Evolutionary conservation across 2,329 filamentous ascomycete genomes (phyloP).

Genomic region (Fusarium scirpi): DNA sequence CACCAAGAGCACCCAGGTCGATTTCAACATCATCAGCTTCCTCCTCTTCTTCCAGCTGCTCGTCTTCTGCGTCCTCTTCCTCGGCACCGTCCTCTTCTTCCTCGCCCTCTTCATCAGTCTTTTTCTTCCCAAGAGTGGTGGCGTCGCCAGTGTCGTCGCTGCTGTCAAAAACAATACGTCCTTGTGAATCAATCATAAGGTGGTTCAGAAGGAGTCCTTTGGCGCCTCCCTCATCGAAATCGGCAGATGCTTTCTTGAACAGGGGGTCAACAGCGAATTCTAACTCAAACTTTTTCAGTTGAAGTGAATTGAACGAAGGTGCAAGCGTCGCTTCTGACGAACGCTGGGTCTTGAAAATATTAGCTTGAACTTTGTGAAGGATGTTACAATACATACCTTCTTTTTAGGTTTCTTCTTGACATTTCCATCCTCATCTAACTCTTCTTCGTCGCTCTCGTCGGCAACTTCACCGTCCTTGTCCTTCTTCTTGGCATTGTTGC

Average conservation of each 20-base stretch:
- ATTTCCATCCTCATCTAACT: slow-evolving; percentile 71
- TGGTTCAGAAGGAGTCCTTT: slow-evolving; percentile 96
- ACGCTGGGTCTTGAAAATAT: slow-evolving; percentile 66
- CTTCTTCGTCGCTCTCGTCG: slow-evolving; percentile 74
- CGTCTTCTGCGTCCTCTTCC: slow-evolving; percentile 51
- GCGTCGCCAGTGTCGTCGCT: slow-evolving; percentile 82
- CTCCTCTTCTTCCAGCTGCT: slow-evolving; percentile 53
- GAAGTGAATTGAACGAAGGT: slow-evolving; percentile 85
- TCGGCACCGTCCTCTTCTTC: slow-evolving; percentile 54
- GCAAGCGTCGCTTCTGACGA: slow-evolving; percentile 95
- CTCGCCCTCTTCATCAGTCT: slow-evolving; percentile 56
- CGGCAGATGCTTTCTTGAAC: slow-evolving; percentile 99
- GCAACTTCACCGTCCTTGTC: slow-evolving; percentile 74
- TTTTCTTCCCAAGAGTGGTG: slow-evolving; percentile 50
- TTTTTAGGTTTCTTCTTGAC: slow-evolving; percentile 75
- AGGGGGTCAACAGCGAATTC: slow-evolving; percentile 96
- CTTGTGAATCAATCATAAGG: slow-evolving; percentile 91
- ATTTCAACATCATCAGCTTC: slow-evolving; percentile 72
- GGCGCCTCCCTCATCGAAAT: slow-evolving; percentile 97
- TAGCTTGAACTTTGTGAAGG: slow-evolving; percentile 2
- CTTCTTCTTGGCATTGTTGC: slow-evolving; percentile 80
- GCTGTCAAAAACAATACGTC: slow-evolving; percentile 97
- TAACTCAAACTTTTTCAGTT: slow-evolving; percentile 96
- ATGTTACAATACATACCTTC: slow-evolving; percentile 67
- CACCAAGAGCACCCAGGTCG: slow-evolving; percentile 79